These are phyloP conservation scores for Stentor coeruleus DNA, from an alignment of 73 alveolate genomes.

Conservation along the genomic window DNA sequence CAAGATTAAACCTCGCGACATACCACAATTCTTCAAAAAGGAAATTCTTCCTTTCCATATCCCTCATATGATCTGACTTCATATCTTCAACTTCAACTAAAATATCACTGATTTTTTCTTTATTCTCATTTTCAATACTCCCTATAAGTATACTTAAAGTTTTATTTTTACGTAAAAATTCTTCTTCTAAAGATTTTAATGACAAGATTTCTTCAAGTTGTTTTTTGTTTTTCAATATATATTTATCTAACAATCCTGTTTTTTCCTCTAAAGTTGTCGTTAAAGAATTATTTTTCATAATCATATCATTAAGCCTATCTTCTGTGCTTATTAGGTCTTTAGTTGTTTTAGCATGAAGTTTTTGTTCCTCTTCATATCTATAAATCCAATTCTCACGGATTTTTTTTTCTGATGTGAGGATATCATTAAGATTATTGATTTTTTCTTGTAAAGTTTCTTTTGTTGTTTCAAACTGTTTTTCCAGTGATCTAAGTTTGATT, in stretches of 20 bases:
- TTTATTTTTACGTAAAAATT: neutral
- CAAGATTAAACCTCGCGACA: neutral
- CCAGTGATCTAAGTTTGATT: neutral
- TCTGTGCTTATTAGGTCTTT: conserved; percentile 30
- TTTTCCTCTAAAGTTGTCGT: neutral
- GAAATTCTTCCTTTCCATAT: neutral
- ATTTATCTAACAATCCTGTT: neutral
- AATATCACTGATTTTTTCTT: neutral
- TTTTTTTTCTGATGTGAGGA: conserved; percentile 42
- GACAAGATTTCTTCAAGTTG: neutral
- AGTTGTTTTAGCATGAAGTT: conserved; percentile 43
- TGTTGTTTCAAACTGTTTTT: conserved; percentile 42
- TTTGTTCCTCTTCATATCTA: conserved; percentile 58
- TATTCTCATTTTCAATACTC: neutral
- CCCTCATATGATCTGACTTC: neutral
- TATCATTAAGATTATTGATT: conserved; percentile 35
- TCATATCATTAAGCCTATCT: conserved; percentile 25
- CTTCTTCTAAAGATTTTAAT: neutral
- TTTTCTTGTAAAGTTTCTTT: conserved; percentile 55
- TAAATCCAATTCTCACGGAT: conserved; percentile 56
- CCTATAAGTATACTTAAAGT: neutral
- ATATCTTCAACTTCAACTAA: conserved; percentile 9
- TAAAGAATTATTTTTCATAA: neutral
- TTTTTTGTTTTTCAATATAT: neutral
- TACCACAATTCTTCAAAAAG: neutral